phyloP scores from a whole-genome alignment of 2,329 filamentous ascomycete genomes.

The Cladophialophora yegresii region DNA sequence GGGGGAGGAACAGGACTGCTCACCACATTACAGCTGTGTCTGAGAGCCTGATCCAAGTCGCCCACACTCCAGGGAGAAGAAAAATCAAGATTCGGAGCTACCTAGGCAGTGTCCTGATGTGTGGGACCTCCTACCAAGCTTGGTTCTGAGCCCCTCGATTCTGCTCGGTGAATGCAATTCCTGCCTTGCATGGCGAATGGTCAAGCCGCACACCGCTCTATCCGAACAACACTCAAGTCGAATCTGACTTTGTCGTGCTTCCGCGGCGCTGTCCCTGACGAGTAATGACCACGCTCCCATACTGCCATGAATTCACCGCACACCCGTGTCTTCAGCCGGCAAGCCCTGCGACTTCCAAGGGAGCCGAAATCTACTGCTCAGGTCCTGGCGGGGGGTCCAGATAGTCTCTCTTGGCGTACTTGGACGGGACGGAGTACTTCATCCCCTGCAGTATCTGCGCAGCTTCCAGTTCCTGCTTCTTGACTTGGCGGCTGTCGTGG shows the following conservation, averaged over 20 bases:
- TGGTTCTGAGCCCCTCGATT: neutral
- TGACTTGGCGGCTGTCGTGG: neutral
- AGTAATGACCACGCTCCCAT: neutral
- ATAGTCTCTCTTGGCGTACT: neutral
- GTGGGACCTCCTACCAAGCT: no score
- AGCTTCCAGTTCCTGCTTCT: neutral
- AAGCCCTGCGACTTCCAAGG: neutral
- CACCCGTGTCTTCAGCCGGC: neutral
- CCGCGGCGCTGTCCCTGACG: no score
- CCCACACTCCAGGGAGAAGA: no score
- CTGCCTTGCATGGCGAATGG: neutral
- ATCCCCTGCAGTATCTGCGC: neutral
- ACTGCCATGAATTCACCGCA: no score
- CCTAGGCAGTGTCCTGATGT: no score
- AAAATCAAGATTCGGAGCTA: no score
- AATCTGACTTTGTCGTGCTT: neutral
- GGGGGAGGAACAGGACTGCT: no score
- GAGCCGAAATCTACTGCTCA: neutral
- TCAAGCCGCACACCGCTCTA: no score
- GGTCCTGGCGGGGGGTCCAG: no score
- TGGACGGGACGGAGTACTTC: neutral
- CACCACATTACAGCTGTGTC: no score
- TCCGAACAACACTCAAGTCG: neutral
- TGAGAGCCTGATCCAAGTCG: no score
- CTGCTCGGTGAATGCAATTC: neutral